Evolutionary conservation across 108 stramenopile species (phyloP).

Genomic region (Cyclostephanos invisitatus): DNA sequence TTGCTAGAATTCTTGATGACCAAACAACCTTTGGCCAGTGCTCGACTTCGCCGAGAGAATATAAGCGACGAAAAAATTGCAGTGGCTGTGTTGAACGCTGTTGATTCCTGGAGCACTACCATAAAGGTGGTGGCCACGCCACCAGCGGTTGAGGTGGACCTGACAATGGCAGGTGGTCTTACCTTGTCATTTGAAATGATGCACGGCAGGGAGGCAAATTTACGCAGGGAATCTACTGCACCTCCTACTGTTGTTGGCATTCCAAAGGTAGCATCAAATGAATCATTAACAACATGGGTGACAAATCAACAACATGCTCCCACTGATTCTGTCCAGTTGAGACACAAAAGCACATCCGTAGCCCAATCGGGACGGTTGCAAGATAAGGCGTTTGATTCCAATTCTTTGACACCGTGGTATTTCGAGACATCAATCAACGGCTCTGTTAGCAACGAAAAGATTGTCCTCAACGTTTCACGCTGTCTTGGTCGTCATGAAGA

Average conservation of each 20-base stretch:
- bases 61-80: constrained; percentile 76
- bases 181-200: constrained; percentile 77
- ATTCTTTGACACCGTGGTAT: constrained; percentile 78
- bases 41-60: constrained; percentile 67
- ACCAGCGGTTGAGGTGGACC: constrained; percentile 77
- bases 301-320: constrained; percentile 28
- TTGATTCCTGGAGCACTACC: constrained; percentile 69
- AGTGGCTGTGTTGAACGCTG: constrained; percentile 60
- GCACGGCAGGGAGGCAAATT: constrained; percentile 72
- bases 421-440: constrained; percentile 73
- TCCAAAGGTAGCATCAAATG: constrained; percentile 29
- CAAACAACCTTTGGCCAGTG: constrained; percentile 80
- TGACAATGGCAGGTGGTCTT: constrained; percentile 82
- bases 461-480: constrained; percentile 62
- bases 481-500: constrained; percentile 62
- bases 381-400: constrained; percentile 66
- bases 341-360: constrained; percentile 9
- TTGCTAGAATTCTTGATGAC: constrained; percentile 74
- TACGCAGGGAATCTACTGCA: constrained; percentile 19
- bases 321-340: constrained; percentile 25
- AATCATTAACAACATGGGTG: constrained; percentile 75
- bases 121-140: constrained; percentile 78
- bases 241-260: constrained; percentile 22
- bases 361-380: constrained; percentile 20
- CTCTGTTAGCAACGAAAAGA: constrained; percentile 55